Evolutionary conservation across 768 basidiomycete species (phyloP).

Genomic region (Leccinum disarticulatum): DNA sequence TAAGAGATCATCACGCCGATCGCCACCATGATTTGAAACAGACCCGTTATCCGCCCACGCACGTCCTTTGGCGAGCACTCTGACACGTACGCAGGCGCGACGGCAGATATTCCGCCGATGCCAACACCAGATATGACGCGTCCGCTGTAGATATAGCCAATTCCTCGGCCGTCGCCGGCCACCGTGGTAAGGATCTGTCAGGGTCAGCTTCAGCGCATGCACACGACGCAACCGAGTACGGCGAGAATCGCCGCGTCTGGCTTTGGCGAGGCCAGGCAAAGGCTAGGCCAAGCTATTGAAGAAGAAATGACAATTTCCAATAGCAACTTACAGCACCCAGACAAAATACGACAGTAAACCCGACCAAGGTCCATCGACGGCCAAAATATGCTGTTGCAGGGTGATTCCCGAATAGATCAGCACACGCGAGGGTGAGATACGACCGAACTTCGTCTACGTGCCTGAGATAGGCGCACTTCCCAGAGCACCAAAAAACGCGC

Average conservation of each 20-base stretch:
- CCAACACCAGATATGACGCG: conserved; percentile 80
- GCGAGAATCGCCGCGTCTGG: not conserved
- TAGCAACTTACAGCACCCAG: conserved; percentile 60
- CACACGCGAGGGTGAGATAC: not conserved
- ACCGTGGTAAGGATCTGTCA: conserved; percentile 68
- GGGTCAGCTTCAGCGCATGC: not conserved
- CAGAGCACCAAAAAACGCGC: conserved; percentile 86
- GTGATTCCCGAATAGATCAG: not conserved
- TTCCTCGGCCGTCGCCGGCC: conserved; percentile 53
- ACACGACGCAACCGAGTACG: not conserved
- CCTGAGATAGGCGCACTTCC: conserved; percentile 69
- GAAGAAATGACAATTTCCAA: not conserved
- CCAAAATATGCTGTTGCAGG: conserved; percentile 55
- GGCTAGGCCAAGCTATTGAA: conserved; percentile 24
- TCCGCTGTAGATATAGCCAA: conserved; percentile 75
- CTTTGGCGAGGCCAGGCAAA: not conserved
- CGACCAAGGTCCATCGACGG: conserved; percentile 60
- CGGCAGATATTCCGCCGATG: conserved; percentile 80
- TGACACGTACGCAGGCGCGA: conserved; percentile 82
- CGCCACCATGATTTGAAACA: conserved; percentile 86
- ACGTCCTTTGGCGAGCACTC: conserved; percentile 88
- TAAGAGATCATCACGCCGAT: conserved; percentile 84
- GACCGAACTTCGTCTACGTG: conserved; percentile 39
- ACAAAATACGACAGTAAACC: conserved; percentile 60
- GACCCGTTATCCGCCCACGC: conserved; percentile 79